Percentiles rank a stretch among this genome's conserved stretches.
phyloP scores from a whole-genome alignment of 306 rosid species.

The Cicer yamashitae region DNA sequence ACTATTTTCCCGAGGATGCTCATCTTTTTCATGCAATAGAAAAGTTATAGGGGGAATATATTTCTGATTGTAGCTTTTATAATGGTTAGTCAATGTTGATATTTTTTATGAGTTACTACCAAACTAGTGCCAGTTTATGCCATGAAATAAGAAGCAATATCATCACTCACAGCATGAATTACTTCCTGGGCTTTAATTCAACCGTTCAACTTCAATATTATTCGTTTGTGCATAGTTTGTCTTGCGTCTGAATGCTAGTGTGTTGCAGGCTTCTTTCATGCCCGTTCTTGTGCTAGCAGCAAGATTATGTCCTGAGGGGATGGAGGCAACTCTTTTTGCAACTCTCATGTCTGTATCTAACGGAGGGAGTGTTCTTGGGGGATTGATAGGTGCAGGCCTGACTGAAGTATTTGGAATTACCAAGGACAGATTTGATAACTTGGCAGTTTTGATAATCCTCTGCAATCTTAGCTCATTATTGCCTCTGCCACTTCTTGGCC shows the following conservation, averaged over 20 bases:
- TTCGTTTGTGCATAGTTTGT: constrained; percentile 35
- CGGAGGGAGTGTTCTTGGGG: constrained; percentile 94
- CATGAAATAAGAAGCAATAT: constrained; percentile 6
- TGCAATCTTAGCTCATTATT: constrained; percentile 91
- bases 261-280: constrained; percentile 93
- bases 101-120: constrained; percentile 26
- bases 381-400: constrained; percentile 90
- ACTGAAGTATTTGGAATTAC: constrained; percentile 87
- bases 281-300: constrained; percentile 98
- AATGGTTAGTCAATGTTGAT: neutral
- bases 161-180: constrained; percentile 5
- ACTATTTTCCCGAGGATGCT: constrained; percentile 1
- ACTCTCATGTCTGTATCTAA: constrained; percentile 96
- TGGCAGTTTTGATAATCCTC: constrained; percentile 73
- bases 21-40: constrained; percentile 31
- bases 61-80: constrained; percentile 29
- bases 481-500: constrained; percentile 94
- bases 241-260: constrained; percentile 41
- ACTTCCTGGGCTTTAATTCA: constrained; percentile 30
- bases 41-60: constrained; percentile 23
- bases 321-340: constrained; percentile 99
- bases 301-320: constrained; percentile 94
- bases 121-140: constrained; percentile 16
- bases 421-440: constrained; percentile 83
- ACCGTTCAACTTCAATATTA: constrained; percentile 16